Evolutionary conservation across 2,329 filamentous ascomycete genomes (phyloP), one percentile per base, ranked within the genome.

Genomic region (Pseudogymnoascus sp.): DNA sequence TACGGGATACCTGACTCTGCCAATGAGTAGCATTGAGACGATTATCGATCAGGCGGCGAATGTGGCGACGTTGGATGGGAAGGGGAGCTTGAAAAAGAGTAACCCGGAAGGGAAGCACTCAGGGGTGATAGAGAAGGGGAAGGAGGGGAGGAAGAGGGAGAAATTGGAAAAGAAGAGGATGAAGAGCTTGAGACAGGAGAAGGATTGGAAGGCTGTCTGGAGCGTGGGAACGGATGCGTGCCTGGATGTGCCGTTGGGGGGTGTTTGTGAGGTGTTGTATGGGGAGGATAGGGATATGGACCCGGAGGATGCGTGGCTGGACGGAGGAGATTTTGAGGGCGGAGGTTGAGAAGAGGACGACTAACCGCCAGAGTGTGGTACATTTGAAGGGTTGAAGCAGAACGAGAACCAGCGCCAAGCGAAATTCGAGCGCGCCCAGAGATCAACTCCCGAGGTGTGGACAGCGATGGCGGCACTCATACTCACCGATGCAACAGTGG

Each of bases 191-290:
- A 72, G 46, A 69, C 73, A 76, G 65, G 74, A 78, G 59, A 71
- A 75, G 68, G 83, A 91, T 72, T 97, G 95, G 93, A 87, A 82
- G 71, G 83, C 81, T 64, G 82, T 96, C 17, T 99, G 95, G 95
- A 92, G 87, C 71, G 87, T 90, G 70, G 92, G 95, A 17, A 99
- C 95, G 0, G 95, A 99, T 80, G 95, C 92, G 1, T 95, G 97
- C 7, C 90, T 99, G 90, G 95, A 99, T 77, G 88, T 99, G 59
- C 95, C 95, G 7, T 83, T 97, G 68, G 93, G 92, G 9, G 95
- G 93, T 0, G 93, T 97, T 1, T 97, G 93, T 72, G 93, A 99
- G 78, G 87, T 99, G 35, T 74, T 99, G 21, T 99, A 97, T 75
- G 93, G 91, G 0, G 83, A 84, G 62, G 77, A 78, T 13, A 76